Evolutionary conservation across 2,329 filamentous ascomycete genomes (phyloP).

Genomic region (Monilinia polystroma): DNA sequence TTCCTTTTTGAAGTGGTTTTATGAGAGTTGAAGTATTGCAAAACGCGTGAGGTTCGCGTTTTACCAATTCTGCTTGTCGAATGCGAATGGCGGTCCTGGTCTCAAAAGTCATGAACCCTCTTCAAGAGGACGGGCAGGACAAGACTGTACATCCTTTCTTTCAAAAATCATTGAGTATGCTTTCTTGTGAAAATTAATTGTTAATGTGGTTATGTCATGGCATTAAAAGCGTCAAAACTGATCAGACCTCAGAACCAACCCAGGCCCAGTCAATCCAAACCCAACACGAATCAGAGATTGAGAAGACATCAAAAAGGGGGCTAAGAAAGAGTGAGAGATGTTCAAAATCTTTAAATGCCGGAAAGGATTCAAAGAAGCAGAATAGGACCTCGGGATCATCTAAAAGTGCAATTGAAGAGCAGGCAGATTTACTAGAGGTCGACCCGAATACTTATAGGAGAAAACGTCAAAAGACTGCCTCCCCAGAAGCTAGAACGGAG

Average conservation of each 20-base stretch:
- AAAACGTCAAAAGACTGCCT: conserved; percentile 48
- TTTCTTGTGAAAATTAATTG: neutral
- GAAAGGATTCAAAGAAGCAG: neutral
- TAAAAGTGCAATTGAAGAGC: conserved; percentile 1
- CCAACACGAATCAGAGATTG: conserved; percentile 4
- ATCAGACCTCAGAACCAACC: conserved; percentile 2
- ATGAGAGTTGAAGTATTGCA: neutral
- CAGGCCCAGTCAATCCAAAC: neutral
- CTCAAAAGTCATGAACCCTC: conserved; percentile 36
- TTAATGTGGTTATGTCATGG: neutral
- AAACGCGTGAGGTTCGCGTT: conserved; percentile 37
- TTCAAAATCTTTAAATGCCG: neutral
- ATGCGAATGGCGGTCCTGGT: conserved; percentile 37
- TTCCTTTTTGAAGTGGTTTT: neutral
- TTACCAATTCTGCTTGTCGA: conserved; percentile 9
- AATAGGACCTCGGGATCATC: conserved; percentile 3
- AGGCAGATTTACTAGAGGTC: conserved; percentile 35
- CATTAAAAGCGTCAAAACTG: neutral
- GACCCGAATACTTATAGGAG: conserved; percentile 40
- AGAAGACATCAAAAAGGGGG: neutral
- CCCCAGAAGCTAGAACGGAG: conserved; percentile 21
- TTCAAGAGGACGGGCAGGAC: conserved; percentile 31
- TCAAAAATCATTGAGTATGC: conserved; percentile 37
- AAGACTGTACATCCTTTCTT: conserved; percentile 39
- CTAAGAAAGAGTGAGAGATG: neutral